phyloP scores from a whole-genome alignment of 1,284 basidiomycete species.

The Leccinum subrobustum region DNA sequence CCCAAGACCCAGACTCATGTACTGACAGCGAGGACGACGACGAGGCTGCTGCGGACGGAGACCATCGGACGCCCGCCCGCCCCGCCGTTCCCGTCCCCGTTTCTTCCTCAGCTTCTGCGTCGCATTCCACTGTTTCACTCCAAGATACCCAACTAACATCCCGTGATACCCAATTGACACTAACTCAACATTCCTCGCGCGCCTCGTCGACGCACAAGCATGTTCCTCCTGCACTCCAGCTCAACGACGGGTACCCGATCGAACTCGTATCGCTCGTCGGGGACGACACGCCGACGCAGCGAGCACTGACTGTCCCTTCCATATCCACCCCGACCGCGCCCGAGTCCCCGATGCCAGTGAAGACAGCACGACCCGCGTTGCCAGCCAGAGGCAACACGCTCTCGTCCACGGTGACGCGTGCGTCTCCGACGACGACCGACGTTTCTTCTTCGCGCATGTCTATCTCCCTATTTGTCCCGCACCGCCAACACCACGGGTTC shows the following conservation, averaged over 20 bases:
- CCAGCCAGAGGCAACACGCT: constrained; percentile 11
- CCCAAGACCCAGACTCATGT: constrained; percentile 33
- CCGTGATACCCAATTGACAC: constrained; percentile 27
- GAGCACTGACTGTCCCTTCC: constrained; percentile 46
- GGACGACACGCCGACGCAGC: constrained; percentile 27
- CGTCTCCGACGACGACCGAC: constrained; percentile 2
- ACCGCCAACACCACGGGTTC: constrained; percentile 18
- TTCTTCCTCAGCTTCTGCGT: constrained; percentile 10
- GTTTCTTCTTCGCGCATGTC: constrained; percentile 29
- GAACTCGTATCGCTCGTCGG: constrained; percentile 18
- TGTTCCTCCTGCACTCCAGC: constrained; percentile 33
- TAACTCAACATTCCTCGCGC: constrained; percentile 27
- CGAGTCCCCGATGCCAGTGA: constrained; percentile 35
- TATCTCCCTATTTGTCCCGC: constrained; percentile 31
- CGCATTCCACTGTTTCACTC: constrained; percentile 16
- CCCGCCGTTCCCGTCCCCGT: background rate
- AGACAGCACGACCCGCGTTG: constrained; percentile 19
- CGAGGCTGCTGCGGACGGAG: constrained; percentile 5
- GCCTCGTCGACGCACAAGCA: constrained; percentile 25
- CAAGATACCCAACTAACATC: constrained; percentile 23
- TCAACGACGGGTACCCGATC: constrained; percentile 23
- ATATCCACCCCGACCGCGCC: constrained; percentile 51
- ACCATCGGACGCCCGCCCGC: background rate
- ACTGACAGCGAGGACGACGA: constrained; percentile 35
- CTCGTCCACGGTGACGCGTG: constrained; percentile 18